Base-by-base conservation (phyloP, 768 basidiomycete species). In the Pholiota microspora region DNA sequence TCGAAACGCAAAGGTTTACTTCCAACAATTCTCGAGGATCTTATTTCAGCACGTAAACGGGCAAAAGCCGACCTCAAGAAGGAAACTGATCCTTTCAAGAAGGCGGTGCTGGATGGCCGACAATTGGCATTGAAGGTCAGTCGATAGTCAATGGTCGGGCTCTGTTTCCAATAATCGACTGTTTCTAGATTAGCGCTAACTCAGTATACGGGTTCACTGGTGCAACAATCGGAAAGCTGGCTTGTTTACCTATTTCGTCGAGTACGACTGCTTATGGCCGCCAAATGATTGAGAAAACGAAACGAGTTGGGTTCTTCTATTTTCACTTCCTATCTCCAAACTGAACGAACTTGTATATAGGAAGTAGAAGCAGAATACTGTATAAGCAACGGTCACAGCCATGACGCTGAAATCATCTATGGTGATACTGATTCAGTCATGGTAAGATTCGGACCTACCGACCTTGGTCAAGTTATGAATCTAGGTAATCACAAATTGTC, bases 341-440 rank as follows among this genome's bases (percentile, higher is more conserved):
- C 8, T 49, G 15, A 35, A 51, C 28, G 34, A 53, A 24, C 23
- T 49, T 25, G 16, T 5, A 12, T 12, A 16, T 13, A 89, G 88
- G 91, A 92, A 73, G 96, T 98, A 4, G 95, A 98, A 68, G 80
- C 84, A 0, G 85, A 93, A 62, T 98, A 93, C 67, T 89, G 79
- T 46, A 77, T 88, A 10, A 86, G 84, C 10, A 97, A 98, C 63
- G 94, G 94, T 0, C 86, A 89, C 64, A 69, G 81, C 16, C 83
- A 95, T 65, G 86, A 97, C 57, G 95, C 97, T 2, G 85, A 92
- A 64, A 92, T 99, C 66, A 92, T 99, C 59, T 99, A 99, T 60
- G 97, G 97, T 60, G 97, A 99, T 69, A 98, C 97, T 2, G 97
- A 99, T 74, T 99, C 97, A 0, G 95, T 99, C 66, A 99, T 98